Conservation (phyloP, 371 early-diverging fungal species). For the Amoeboaphelidium protococcarum region DNA sequence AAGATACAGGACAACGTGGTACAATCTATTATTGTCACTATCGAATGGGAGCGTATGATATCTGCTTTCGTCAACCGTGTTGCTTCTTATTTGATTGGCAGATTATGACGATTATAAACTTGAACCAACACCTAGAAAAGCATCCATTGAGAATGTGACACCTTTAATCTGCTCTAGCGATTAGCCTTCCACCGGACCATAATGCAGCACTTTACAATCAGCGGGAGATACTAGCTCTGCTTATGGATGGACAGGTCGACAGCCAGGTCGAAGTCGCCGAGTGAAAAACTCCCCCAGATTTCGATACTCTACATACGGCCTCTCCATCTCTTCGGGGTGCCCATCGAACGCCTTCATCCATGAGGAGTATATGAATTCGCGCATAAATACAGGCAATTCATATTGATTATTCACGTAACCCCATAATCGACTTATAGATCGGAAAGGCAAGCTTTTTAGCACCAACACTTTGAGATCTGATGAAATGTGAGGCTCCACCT, state of each 20-base stretch:
- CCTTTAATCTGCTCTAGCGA: conserved; percentile 84
- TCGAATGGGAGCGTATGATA: background rate
- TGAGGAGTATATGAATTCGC: conserved; percentile 36
- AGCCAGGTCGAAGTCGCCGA: conserved; percentile 46
- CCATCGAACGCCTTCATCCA: conserved; percentile 70
- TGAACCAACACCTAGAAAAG: conserved; percentile 34
- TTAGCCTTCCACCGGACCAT: conserved; percentile 32
- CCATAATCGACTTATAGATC: conserved; percentile 63
- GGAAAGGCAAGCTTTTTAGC: too few species aligned
- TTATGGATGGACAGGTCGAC: conserved; percentile 24
- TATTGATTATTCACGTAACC: conserved; percentile 54
- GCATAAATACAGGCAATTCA: conserved; percentile 45
- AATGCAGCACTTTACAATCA: conserved; percentile 67
- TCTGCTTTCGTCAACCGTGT: conserved; percentile 1
- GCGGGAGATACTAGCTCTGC: conserved; percentile 38
- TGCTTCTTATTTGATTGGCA: background rate
- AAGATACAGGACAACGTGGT: conserved; percentile 69
- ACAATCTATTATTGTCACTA: conserved; percentile 26
- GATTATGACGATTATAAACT: background rate
- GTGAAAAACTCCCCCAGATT: conserved; percentile 76
- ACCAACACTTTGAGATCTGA: too few species aligned
- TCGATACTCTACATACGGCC: conserved; percentile 46
- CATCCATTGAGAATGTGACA: conserved; percentile 54
- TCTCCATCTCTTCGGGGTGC: conserved; percentile 71
- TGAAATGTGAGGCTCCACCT: too few species aligned